These are phyloP conservation scores for Amaranthus cruentus DNA, from an alignment of 148 eudicot genomes.

Conservation along the genomic window DNA sequence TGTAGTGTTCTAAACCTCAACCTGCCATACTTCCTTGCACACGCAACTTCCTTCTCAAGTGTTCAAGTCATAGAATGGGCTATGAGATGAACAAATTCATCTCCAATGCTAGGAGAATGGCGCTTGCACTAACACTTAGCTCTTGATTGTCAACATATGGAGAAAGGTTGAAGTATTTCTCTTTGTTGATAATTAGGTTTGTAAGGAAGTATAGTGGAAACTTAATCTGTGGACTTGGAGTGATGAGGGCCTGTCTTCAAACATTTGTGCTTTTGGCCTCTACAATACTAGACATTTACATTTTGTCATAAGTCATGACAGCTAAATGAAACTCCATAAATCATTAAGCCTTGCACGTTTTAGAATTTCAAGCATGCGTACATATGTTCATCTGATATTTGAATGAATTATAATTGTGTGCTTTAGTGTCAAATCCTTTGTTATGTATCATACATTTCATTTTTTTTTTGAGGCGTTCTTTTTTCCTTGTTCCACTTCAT, in stretches of 20 bases:
- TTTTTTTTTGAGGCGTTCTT: background rate
- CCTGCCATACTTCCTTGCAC: no score
- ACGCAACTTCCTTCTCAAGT: no score
- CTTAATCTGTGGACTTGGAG: background rate
- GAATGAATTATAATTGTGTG: no score
- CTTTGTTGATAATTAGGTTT: background rate
- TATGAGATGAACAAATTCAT: no score
- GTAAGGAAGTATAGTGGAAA: background rate
- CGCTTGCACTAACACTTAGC: background rate
- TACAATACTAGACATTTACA: no score
- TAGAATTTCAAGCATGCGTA: background rate
- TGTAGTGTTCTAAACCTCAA: no score
- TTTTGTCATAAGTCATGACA: background rate
- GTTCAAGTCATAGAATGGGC: no score
- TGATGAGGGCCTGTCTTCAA: no score
- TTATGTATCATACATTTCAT: no score
- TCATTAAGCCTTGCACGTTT: background rate
- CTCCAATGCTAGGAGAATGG: no score
- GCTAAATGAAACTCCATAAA: background rate
- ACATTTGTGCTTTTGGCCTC: no score
- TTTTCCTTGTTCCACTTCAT: slow-evolving; percentile 1
- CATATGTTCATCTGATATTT: background rate
- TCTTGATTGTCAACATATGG: background rate
- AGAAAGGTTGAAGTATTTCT: background rate
- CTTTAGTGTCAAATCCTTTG: no score